Conservation (phyloP, 345 rosid genomes). For the Populus tremula region DNA sequence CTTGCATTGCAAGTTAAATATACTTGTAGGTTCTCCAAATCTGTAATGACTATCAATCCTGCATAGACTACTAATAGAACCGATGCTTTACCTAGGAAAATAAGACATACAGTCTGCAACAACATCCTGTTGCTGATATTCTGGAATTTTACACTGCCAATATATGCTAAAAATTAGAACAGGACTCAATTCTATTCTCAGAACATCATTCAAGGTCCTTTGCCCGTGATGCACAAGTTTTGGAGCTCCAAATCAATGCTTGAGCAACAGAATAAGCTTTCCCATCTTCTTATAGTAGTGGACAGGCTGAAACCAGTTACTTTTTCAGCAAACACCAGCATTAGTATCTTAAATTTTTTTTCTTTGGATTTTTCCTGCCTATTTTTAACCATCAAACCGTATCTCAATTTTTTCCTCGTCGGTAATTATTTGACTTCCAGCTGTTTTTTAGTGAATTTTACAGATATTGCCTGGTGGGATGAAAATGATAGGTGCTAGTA, state of each 20-base stretch:
- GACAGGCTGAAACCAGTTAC: background rate
- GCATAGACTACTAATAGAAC: too few relatives aligned
- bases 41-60: background rate
- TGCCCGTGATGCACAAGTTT: background rate
- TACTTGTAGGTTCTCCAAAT: background rate
- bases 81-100: too few relatives aligned
- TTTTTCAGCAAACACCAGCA: background rate
- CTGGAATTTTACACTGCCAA: too few relatives aligned
- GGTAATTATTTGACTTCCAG: background rate
- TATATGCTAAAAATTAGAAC: background rate
- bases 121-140: too few relatives aligned
- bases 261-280: background rate
- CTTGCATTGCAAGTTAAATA: background rate
- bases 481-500: background rate
- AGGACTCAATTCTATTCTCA: background rate
- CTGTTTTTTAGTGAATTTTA: background rate
- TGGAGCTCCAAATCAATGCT: background rate
- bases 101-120: too few relatives aligned
- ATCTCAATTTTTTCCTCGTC: background rate
- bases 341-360: background rate
- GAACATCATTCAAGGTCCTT: background rate
- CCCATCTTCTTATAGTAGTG: background rate
- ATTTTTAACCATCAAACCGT: background rate
- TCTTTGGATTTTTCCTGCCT: background rate
- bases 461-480: background rate